These are phyloP conservation scores for Stachybotrys echinatus DNA, from an alignment of 2,329 filamentous ascomycete genomes.

Conservation along the genomic window DNA sequence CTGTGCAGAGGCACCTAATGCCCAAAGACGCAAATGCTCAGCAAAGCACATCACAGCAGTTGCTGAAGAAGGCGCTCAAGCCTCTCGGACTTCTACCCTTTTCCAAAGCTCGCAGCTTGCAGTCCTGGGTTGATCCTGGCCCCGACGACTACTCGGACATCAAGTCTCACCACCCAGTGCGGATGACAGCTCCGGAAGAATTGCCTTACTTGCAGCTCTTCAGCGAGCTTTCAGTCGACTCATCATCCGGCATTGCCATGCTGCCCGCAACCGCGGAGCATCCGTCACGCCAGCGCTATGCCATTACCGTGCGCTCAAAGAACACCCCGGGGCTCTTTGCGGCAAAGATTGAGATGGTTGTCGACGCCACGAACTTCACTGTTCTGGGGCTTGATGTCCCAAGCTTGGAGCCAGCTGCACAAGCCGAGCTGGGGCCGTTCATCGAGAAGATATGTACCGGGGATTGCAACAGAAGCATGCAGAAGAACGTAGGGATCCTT, in stretches of 20 bases:
- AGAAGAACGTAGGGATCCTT: slow-evolving; percentile 53
- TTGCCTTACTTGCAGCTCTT: slow-evolving; percentile 68
- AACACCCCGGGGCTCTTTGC: slow-evolving; percentile 47
- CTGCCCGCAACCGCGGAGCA: slow-evolving; percentile 28
- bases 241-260: slow-evolving; percentile 47
- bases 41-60: slow-evolving; percentile 26
- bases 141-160: slow-evolving; percentile 33
- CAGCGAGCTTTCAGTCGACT: slow-evolving; percentile 59
- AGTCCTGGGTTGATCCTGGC: slow-evolving; percentile 16
- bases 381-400: slow-evolving; percentile 49
- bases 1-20: slow-evolving; percentile 34
- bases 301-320: slow-evolving; percentile 43
- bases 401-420: slow-evolving; percentile 52
- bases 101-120: slow-evolving; percentile 24
- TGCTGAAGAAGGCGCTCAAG: slow-evolving; percentile 44
- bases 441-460: slow-evolving; percentile 35
- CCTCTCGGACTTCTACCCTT: slow-evolving; percentile 49
- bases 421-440: slow-evolving; percentile 52
- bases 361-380: slow-evolving; percentile 46
- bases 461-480: slow-evolving; percentile 37
- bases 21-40: slow-evolving; percentile 24
- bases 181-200: slow-evolving; percentile 58
- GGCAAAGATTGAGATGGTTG: slow-evolving; percentile 51
- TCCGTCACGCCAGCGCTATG: slow-evolving; percentile 46
- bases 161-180: slow-evolving; percentile 59